Evolutionary conservation across 768 basidiomycete species (phyloP).

Genomic region (Leccinum truebloodii): DNA sequence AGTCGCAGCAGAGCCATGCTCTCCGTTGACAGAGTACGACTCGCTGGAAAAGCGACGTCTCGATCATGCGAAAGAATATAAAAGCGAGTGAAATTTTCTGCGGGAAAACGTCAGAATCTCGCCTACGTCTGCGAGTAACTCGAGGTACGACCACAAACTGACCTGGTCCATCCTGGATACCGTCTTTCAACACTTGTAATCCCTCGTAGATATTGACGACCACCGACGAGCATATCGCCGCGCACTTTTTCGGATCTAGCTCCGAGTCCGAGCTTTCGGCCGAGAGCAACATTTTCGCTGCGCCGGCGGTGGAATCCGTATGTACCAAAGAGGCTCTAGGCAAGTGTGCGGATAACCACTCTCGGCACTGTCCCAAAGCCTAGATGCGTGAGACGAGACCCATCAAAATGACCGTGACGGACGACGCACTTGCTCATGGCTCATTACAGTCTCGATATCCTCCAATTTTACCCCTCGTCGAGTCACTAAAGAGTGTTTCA

Average conservation of each 20-base stretch:
- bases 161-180: slow-evolving; percentile 58
- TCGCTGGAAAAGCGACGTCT: slow-evolving; percentile 30
- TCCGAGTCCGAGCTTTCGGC: slow-evolving; percentile 27
- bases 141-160: neutral
- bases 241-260: slow-evolving; percentile 47
- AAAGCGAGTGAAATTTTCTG: slow-evolving; percentile 74
- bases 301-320: slow-evolving; percentile 72
- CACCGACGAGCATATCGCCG: slow-evolving; percentile 74
- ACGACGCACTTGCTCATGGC: slow-evolving; percentile 73
- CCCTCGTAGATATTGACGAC: slow-evolving; percentile 60
- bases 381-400: slow-evolving; percentile 28
- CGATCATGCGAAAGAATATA: slow-evolving; percentile 51
- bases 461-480: slow-evolving; percentile 54
- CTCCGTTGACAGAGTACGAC: slow-evolving; percentile 21
- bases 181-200: slow-evolving; percentile 59
- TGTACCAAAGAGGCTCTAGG: slow-evolving; percentile 54
- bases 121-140: neutral
- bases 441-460: slow-evolving; percentile 60
- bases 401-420: slow-evolving; percentile 1
- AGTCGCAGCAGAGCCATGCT: slow-evolving; percentile 37
- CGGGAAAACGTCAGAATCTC: neutral
- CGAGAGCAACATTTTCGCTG: slow-evolving; percentile 48
- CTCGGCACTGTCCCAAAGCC: slow-evolving; percentile 80
- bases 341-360: slow-evolving; percentile 54
- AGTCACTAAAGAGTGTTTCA: slow-evolving; percentile 72